A percentile compares a stretch with the other conserved stretches of the same genome.
Evolutionary conservation across 2,329 filamentous ascomycete species (phyloP).

Genomic region (Zymoseptoria ardabiliae): DNA sequence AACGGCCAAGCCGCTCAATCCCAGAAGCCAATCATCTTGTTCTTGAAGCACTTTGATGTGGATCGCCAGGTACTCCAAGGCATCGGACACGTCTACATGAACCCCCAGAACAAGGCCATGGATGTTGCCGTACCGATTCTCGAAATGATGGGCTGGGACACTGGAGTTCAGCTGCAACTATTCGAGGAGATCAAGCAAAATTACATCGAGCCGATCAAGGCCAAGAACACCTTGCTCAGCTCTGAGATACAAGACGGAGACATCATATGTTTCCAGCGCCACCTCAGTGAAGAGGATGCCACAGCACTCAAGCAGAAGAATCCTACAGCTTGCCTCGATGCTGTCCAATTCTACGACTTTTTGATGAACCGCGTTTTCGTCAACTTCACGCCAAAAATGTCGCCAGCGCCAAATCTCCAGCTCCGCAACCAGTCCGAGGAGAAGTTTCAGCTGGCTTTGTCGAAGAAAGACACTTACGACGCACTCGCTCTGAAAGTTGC

Average conservation of each 20-base stretch:
- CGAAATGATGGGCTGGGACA: constrained; percentile 78
- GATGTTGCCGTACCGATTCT: constrained; percentile 73
- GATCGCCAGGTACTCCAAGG: constrained; percentile 68
- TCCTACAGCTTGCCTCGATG: constrained; percentile 22
- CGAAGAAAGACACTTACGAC: constrained; percentile 84
- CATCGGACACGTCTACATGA: constrained; percentile 77
- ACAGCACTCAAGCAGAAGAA: constrained; percentile 22
- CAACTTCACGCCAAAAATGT: constrained; percentile 60
- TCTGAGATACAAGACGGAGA: constrained; percentile 97
- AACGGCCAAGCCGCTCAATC: constrained; percentile 33
- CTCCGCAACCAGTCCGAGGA: constrained; percentile 46
- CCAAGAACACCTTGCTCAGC: constrained; percentile 72
- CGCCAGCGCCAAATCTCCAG: constrained; percentile 31
- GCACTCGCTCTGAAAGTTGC: constrained; percentile 77
- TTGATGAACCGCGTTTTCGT: constrained; percentile 76
- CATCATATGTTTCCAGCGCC: constrained; percentile 86
- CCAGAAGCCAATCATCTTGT: constrained; percentile 63
- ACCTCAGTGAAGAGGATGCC: constrained; percentile 38
- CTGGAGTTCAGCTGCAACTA: constrained; percentile 61
- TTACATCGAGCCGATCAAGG: constrained; percentile 93
- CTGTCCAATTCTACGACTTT: constrained; percentile 72
- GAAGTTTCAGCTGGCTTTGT: constrained; percentile 69
- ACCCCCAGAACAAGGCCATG: constrained; percentile 76
- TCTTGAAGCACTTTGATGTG: constrained; percentile 86
- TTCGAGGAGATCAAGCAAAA: constrained; percentile 97